Base-by-base conservation (phyloP, 2,329 filamentous ascomycete genomes). In the Gaeumannomyces tritici region DNA sequence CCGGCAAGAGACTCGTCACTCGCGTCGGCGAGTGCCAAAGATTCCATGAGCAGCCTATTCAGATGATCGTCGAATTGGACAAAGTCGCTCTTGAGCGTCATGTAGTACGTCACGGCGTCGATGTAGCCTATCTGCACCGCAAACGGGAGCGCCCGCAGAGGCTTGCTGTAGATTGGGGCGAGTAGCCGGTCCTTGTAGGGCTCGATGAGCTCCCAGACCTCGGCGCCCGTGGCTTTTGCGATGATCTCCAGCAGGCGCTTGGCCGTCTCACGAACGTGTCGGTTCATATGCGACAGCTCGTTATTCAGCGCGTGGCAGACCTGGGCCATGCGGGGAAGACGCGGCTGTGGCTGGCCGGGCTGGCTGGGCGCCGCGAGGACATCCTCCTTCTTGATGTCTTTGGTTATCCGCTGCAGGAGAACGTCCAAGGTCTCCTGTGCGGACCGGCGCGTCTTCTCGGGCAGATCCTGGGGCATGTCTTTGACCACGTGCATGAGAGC, bases 401-500 rank as follows among this genome's bases (percentile, higher is more conserved):
- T 90, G 55, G 89, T 93, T 71, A 93, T 93, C 63, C 88, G 86
- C 63, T 83, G 81, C 42, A 97, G 80, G 33, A 98, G 84, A 55
- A 90, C 82, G 68, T 93, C 88, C 27, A 99, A 80, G 0, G 93
- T 96, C 26, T 87, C 83, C 73, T 96, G 90, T 0, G 95, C 93
- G 64, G 91, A 87, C 42, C 88, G 81, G 47, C 95, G 84, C 2
- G 95, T 97, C 70, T 89, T 93, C 63, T 96, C 92, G 1, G 96
- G 93, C 1, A 99, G 82, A 72, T 99, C 95, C 62, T 90, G 85
- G 0, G 96, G 95, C 83, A 97, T 97, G 72, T 99, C 95, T 76
- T 99, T 99, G 77, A 99, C 91, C 66, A 99, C 93, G 74, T 96
- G 97, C 76, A 96, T 88, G 62, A 99, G 80, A n/a, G 93, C 91